phyloP scores from a whole-genome alignment of 305 asterid species.

The Fraxinus platypoda region DNA sequence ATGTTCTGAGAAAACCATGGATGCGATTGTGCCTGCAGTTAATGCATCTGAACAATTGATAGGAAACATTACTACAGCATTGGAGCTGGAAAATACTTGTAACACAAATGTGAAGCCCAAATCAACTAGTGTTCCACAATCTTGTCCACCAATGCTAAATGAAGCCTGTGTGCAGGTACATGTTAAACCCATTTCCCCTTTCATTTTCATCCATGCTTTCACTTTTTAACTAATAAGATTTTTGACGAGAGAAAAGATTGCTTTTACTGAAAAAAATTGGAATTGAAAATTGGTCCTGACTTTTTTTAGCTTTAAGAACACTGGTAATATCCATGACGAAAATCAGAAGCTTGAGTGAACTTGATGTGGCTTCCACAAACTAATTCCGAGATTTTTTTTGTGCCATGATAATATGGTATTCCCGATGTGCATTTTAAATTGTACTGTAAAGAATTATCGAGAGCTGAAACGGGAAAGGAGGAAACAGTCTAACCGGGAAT shows the following conservation, averaged over 20 bases:
- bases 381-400: neutral
- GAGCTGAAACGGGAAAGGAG: conserved; percentile 90
- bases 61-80: conserved; percentile 36
- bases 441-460: conserved; percentile 61
- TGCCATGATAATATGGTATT: conserved; percentile 9
- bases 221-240: neutral
- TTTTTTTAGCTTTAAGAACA: neutral
- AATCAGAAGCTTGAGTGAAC: neutral
- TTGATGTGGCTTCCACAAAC: conserved; percentile 8
- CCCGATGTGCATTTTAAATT: neutral
- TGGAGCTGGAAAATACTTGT: conserved; percentile 57
- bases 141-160: conserved; percentile 37
- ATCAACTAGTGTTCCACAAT: conserved; percentile 31
- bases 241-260: neutral
- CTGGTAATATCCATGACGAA: neutral
- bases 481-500: conserved; percentile 96
- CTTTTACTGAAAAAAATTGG: neutral
- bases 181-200: neutral
- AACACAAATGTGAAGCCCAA: neutral
- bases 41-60: conserved; percentile 20
- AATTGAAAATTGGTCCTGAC: neutral
- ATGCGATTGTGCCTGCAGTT: conserved; percentile 22
- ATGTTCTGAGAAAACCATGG: conserved; percentile 46
- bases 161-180: conserved; percentile 72
- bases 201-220: neutral